Conservation (phyloP, 306 rosid genomes). For the Leucaena leucocephala region DNA sequence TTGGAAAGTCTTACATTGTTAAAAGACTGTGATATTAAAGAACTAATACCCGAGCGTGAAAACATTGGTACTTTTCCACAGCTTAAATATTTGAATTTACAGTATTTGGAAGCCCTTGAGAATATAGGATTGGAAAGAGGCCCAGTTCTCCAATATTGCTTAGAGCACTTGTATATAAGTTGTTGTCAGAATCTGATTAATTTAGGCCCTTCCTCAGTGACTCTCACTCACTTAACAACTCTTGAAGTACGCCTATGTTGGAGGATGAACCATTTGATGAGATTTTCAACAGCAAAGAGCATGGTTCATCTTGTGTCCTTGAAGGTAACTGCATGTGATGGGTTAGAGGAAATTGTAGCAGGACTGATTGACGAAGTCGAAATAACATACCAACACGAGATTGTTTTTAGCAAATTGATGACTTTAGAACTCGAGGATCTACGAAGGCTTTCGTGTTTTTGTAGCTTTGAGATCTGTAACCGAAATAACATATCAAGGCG, state of each 20-base stretch:
- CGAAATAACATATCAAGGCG: too few species aligned
- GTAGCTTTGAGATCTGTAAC: not conserved
- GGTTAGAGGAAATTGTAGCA: not conserved
- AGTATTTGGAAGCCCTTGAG: not conserved
- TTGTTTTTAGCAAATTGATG: slow-evolving; percentile 17
- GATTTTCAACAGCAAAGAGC: slow-evolving; percentile 24
- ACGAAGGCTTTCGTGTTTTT: not conserved
- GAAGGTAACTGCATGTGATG: not conserved
- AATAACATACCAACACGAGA: not conserved
- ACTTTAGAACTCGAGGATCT: slow-evolving; percentile 3
- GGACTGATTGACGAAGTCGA: not conserved
- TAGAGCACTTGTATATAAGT: not conserved
- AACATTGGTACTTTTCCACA: not conserved
- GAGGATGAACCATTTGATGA: not conserved
- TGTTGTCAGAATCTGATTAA: not conserved
- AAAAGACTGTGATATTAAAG: not conserved
- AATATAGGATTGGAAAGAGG: slow-evolving; percentile 26
- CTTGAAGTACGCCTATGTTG: not conserved
- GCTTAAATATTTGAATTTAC: slow-evolving; percentile 15
- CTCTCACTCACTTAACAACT: slow-evolving; percentile 17
- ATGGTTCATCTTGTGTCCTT: slow-evolving; percentile 25
- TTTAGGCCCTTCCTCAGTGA: slow-evolving; percentile 2
- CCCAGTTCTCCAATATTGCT: not conserved
- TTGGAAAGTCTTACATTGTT: not conserved
- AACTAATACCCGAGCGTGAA: not conserved